Base-by-base conservation (phyloP, 2,329 filamentous ascomycete genomes). In the Fusarium siculi region DNA sequence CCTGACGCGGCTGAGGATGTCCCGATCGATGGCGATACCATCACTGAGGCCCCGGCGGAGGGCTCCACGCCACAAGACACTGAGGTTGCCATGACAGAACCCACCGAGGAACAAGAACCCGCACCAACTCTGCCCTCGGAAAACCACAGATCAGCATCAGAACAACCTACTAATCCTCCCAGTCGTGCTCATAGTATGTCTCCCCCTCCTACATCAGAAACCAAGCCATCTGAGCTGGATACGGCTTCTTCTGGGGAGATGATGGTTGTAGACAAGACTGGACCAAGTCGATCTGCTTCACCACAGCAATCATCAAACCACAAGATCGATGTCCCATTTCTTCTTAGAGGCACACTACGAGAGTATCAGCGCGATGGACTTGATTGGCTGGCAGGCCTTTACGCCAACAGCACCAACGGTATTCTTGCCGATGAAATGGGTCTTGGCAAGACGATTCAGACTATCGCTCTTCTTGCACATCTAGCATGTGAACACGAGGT, bases 341-440 rank as follows among this genome's bases (percentile, higher is more conserved):
- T 99, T 16, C 85, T 98, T 1, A 92, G 96, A 55, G 96, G 96
- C 25, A 97, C 91, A 2, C 85, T 99, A 16, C 93, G 97, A 80
- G 96, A 97, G 80, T 99, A 99, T 79, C 96, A 99, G 77, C 96
- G 98, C 78, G 93, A 94, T 78, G 97, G 96, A n/a, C 85, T 99
- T 12, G 96, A 99, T 80, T 99, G 96, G 96, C 90, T 99, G 52
- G 95, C 95, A 5, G 94, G 95, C 1, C 87, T 99, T 3, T 98
- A 99, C 80, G 92, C 92, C 21, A 97, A 96, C 73, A 92, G 93
- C 72, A 97, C 96, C 32, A 99, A 98, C 78, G 96, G 96, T 28
- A 99, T 99, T 61, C 85, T 99, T 25, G 96, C 96, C 3, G 97
- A 99, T 79, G 96, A 99, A 81, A 99, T 99, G 96, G 96, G 96